Conservation (phyloP, 352 stramenopile genomes). For the Pythium sukuiense region DNA sequence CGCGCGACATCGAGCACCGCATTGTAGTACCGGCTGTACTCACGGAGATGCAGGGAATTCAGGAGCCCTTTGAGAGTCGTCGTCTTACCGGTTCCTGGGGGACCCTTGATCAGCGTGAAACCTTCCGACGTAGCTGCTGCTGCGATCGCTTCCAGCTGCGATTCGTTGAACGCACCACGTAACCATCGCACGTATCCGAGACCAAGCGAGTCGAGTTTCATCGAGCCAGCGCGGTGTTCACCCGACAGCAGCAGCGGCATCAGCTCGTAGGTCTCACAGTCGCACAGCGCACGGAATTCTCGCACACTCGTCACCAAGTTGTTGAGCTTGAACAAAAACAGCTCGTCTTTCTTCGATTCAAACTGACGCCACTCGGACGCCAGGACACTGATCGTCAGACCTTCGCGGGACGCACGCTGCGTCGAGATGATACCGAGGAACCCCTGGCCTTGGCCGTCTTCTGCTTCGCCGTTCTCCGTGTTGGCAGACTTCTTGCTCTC, state of each 20-base stretch:
- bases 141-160: slow-evolving; percentile 89
- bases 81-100: slow-evolving; percentile 90
- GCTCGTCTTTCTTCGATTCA: slow-evolving; percentile 42
- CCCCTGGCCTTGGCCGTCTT: slow-evolving; percentile 19
- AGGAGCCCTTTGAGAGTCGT: slow-evolving; percentile 91
- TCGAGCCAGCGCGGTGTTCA: slow-evolving; percentile 63
- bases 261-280: slow-evolving; percentile 75
- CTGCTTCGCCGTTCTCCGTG: neutral
- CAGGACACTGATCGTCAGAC: slow-evolving; percentile 66
- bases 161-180: slow-evolving; percentile 83
- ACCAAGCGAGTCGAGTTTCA: slow-evolving; percentile 80
- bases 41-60: slow-evolving; percentile 90
- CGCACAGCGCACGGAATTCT: slow-evolving; percentile 84
- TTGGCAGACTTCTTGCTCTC: slow-evolving; percentile 4
- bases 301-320: slow-evolving; percentile 89
- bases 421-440: slow-evolving; percentile 79
- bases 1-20: slow-evolving; percentile 80
- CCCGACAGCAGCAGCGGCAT: slow-evolving; percentile 79
- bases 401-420: slow-evolving; percentile 69
- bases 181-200: slow-evolving; percentile 84
- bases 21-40: slow-evolving; percentile 93
- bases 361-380: slow-evolving; percentile 49
- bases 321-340: slow-evolving; percentile 84
- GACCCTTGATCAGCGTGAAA: slow-evolving; percentile 92
- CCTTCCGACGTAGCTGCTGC: slow-evolving; percentile 84